Base-by-base conservation (phyloP, 2,329 filamentous ascomycete species). In the Magnaporthiopsis poae region DNA sequence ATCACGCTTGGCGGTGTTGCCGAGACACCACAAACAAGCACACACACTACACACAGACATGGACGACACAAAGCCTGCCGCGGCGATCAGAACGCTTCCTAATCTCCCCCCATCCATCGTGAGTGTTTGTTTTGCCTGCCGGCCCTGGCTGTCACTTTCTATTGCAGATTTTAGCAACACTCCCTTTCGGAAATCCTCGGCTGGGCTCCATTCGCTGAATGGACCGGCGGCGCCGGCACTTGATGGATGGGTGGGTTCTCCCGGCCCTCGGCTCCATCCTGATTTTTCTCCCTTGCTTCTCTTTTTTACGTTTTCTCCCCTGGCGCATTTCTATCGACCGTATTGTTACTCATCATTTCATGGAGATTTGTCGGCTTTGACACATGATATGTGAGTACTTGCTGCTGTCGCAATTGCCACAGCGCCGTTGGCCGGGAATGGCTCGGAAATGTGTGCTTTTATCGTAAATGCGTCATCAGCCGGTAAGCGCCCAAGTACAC, bases 231-330 rank as follows among this genome's bases (percentile, higher is more conserved):
- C 21, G 46, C 46, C 46, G 46, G 46, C 21, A 56, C 46, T 56
- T 56, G 46, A 56, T 56, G 46, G 46, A 11, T 56, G 46, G 46
- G 46, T 56, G 46, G 46, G 46, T 56, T 56, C 21, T 21, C 3
- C 46, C 21, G 21, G 46, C 4, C 46, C 18, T 25, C 18, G 46
- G 46, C 46, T 25, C 46, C 46, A 56, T 70, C 67, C 60, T 60
- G 63, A n/a, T 9, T 56, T 66, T 65, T 65, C 18, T 64, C 33
- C 64, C 27, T 61, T 64, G 36, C 64, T 31, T 61, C 35, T 68
- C 52, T 7, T 4, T 31, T 31, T 31, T 31, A 5, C 5, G 31
- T 31, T 31, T 31, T 31, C 5, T 31, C 31, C 31, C 31, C 31
- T 31, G 31, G 31, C 31, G 31, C 31, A 31, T 31, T 31, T 31